These are phyloP conservation scores for Galerina sulciceps DNA, from an alignment of 768 basidiomycete genomes.

Conservation along the genomic window DNA sequence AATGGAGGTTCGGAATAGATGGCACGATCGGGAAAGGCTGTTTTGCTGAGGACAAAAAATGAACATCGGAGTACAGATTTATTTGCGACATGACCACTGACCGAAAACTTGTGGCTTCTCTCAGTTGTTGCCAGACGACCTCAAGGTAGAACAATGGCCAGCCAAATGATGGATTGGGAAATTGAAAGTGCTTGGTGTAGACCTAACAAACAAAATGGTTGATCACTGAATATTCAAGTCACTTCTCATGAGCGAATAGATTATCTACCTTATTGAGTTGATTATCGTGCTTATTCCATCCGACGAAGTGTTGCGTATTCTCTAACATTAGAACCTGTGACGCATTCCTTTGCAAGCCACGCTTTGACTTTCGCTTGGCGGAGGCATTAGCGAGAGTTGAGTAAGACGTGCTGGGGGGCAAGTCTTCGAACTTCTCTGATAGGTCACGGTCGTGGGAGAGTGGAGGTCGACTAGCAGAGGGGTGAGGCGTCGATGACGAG, in stretches of 20 bases:
- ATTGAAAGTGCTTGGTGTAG: neutral
- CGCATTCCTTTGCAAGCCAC: neutral
- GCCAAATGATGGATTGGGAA: neutral
- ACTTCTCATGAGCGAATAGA: too few relatives aligned
- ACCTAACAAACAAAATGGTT: too few relatives aligned
- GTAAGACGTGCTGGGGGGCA: conserved; percentile 5
- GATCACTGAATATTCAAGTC: too few relatives aligned
- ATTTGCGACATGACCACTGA: neutral
- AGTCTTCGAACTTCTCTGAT: neutral
- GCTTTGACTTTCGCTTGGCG: conserved; percentile 9
- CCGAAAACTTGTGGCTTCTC: neutral
- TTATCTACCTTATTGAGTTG: neutral
- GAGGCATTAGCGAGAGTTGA: neutral
- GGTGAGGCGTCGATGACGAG: neutral
- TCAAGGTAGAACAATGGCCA: neutral
- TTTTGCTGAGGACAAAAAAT: conserved; percentile 9
- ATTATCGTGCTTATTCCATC: conserved; percentile 11
- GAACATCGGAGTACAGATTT: neutral
- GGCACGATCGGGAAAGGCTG: conserved; percentile 2
- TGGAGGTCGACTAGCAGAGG: neutral
- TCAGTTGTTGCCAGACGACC: conserved; percentile 2
- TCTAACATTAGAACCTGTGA: conserved; percentile 4
- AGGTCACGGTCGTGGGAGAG: neutral
- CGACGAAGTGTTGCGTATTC: neutral
- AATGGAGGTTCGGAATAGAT: conserved; percentile 13